phyloP scores from a whole-genome alignment of 2,329 filamentous ascomycete species.

The Colletotrichum neosansevieriae region DNA sequence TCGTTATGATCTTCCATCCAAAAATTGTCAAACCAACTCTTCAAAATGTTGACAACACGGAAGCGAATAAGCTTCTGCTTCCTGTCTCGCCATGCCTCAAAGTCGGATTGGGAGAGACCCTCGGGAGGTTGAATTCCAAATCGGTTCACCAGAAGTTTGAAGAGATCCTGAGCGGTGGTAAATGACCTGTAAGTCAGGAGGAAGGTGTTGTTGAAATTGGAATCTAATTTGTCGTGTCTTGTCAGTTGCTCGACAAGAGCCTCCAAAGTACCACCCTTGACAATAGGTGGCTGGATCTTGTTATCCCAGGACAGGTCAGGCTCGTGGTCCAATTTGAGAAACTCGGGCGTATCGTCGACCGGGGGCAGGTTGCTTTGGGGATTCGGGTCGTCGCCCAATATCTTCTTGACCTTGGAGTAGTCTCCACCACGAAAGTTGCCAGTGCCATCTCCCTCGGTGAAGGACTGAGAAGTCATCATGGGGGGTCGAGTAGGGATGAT shows the following conservation, averaged over 20 bases:
- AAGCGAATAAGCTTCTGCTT: slow-evolving; percentile 98
- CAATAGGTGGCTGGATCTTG: slow-evolving; percentile 78
- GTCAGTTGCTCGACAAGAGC: slow-evolving; percentile 96
- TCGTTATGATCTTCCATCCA: slow-evolving; percentile 98
- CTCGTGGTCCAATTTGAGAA: slow-evolving; percentile 87
- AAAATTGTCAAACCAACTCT: slow-evolving; percentile 98
- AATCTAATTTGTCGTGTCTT: slow-evolving; percentile 93
- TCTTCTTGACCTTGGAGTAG: slow-evolving; percentile 73
- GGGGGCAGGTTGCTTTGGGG: slow-evolving; percentile 59
- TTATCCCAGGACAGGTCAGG: slow-evolving; percentile 89
- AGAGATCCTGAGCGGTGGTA: slow-evolving; percentile 88
- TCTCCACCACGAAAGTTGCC: slow-evolving; percentile 70
- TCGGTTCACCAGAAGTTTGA: slow-evolving; percentile 90
- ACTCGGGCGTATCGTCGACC: slow-evolving; percentile 85
- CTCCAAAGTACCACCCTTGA: slow-evolving; percentile 90
- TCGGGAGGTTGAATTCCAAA: slow-evolving; percentile 94
- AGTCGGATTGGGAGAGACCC: slow-evolving; percentile 79
- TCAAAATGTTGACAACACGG: slow-evolving; percentile 95
- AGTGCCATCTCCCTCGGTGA: slow-evolving; percentile 69
- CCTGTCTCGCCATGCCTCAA: slow-evolving; percentile 88
- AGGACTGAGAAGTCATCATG: slow-evolving; percentile 70
- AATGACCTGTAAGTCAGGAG: slow-evolving; percentile 97
- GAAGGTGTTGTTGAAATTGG: slow-evolving; percentile 97
- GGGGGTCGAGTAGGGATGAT: slow-evolving; percentile 57
- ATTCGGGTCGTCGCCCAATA: slow-evolving; percentile 74